Percentiles rank a stretch among this genome's conserved stretches.
Conservation (phyloP, 1,139 yeast genomes). For the Hyphopichia fennica region DNA sequence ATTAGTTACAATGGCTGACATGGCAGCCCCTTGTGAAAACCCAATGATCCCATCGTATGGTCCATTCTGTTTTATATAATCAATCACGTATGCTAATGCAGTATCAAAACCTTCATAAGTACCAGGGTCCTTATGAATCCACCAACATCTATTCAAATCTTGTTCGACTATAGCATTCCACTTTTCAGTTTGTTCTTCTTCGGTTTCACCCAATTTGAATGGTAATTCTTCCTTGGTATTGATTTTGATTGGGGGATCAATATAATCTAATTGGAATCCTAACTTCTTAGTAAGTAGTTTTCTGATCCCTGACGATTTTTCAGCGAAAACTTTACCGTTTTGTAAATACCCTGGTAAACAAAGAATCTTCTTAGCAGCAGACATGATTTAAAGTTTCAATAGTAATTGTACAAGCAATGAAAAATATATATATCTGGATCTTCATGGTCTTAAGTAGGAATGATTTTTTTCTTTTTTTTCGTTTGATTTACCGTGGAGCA, state of each 20-base stretch:
- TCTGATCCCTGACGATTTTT: slow-evolving; percentile 76
- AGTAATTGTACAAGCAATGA: neutral
- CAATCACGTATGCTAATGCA: slow-evolving; percentile 42
- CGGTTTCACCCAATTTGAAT: slow-evolving; percentile 25
- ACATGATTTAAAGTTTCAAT: neutral
- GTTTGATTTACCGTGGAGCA: no score
- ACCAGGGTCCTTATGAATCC: slow-evolving; percentile 24
- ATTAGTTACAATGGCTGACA: slow-evolving; percentile 60
- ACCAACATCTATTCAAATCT: slow-evolving; percentile 55
- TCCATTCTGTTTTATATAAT: slow-evolving; percentile 64
- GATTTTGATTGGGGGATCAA: slow-evolving; percentile 36
- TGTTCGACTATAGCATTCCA: slow-evolving; percentile 39
- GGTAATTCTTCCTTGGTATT: slow-evolving; percentile 26
- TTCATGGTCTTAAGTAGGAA: no score
- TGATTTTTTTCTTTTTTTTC: no score
- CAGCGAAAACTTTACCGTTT: slow-evolving; percentile 72
- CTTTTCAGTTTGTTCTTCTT: slow-evolving; percentile 23
- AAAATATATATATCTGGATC: no score
- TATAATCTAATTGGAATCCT: slow-evolving; percentile 43
- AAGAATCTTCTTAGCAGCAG: slow-evolving; percentile 14
- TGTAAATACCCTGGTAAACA: slow-evolving; percentile 54
- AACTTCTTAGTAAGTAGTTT: slow-evolving; percentile 62
- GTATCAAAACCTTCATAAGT: slow-evolving; percentile 35
- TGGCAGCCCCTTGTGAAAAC: slow-evolving; percentile 92
- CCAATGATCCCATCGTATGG: slow-evolving; percentile 90